A percentile compares a stretch with the other conserved stretches of the same genome.
These are phyloP conservation scores for Solioccasus polychromus DNA, from an alignment of 768 basidiomycete genomes.

Conservation along the genomic window DNA sequence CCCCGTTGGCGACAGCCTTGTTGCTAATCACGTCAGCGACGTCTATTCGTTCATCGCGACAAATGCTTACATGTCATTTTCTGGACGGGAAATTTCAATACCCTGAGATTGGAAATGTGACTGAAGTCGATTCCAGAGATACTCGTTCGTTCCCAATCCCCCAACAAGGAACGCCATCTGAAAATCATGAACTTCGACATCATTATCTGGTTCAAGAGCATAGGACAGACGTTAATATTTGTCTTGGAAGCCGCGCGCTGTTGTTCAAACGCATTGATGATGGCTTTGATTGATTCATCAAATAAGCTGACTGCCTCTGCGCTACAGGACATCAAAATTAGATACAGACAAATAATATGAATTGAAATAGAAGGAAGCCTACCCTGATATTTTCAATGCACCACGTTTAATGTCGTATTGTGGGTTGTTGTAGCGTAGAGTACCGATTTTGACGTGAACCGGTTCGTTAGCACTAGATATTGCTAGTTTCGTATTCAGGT, in stretches of 20 bases:
- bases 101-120: constrained; percentile 3
- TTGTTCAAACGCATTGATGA: constrained; percentile 11
- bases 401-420: constrained; percentile 2
- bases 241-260: background rate
- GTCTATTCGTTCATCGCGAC: background rate
- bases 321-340: background rate
- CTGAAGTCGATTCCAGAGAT: constrained; percentile 8
- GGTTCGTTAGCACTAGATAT: constrained; percentile 9
- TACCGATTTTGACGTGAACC: constrained; percentile 7
- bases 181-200: background rate
- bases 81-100: constrained; percentile 5
- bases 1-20: constrained; percentile 11
- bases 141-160: constrained; percentile 4
- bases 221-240: constrained; percentile 1
- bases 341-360: background rate
- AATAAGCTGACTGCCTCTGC: constrained; percentile 12
- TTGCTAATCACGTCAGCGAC: background rate
- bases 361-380: background rate
- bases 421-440: background rate
- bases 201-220: background rate
- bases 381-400: constrained; percentile 15
- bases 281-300: constrained; percentile 3
- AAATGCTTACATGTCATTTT: constrained; percentile 9
- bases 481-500: constrained; percentile 3
- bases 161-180: constrained; percentile 16